A percentile compares a stretch with the other conserved stretches of the same genome.
Conservation (phyloP, 345 rosid genomes). For the Syzygium jambos region DNA sequence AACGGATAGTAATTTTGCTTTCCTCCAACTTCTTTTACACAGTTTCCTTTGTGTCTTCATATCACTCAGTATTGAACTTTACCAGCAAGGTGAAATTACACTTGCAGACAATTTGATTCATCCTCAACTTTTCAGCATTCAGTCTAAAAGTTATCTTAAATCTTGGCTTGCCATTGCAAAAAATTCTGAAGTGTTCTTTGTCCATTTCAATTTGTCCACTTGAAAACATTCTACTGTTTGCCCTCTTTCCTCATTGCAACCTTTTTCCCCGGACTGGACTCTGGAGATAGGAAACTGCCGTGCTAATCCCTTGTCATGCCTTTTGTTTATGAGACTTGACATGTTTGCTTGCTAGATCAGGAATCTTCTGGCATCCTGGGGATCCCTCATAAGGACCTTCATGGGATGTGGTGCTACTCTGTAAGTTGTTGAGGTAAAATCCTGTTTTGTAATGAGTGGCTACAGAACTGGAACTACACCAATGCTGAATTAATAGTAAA, state of each 20-base stretch:
- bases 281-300: background rate
- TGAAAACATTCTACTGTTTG: background rate
- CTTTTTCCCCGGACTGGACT: background rate
- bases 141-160: background rate
- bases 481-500: background rate
- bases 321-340: slow-evolving; percentile 9
- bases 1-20: background rate
- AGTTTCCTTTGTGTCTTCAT: background rate
- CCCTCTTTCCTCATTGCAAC: background rate
- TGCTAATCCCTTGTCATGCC: background rate
- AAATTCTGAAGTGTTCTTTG: background rate
- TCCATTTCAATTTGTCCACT: background rate
- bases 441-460: slow-evolving; percentile 21
- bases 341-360: slow-evolving; percentile 86
- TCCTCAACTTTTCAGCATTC: background rate
- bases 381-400: slow-evolving; percentile 75
- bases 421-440: slow-evolving; percentile 12
- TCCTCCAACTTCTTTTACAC: background rate
- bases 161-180: background rate
- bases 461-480: background rate
- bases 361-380: slow-evolving; percentile 66
- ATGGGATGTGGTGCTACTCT: slow-evolving; percentile 58
- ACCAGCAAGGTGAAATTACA: background rate
- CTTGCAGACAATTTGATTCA: background rate
- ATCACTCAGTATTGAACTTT: background rate